These are phyloP conservation scores for Cladosporium oxysporum DNA, from an alignment of 2,329 filamentous ascomycete species.

Conservation along the genomic window DNA sequence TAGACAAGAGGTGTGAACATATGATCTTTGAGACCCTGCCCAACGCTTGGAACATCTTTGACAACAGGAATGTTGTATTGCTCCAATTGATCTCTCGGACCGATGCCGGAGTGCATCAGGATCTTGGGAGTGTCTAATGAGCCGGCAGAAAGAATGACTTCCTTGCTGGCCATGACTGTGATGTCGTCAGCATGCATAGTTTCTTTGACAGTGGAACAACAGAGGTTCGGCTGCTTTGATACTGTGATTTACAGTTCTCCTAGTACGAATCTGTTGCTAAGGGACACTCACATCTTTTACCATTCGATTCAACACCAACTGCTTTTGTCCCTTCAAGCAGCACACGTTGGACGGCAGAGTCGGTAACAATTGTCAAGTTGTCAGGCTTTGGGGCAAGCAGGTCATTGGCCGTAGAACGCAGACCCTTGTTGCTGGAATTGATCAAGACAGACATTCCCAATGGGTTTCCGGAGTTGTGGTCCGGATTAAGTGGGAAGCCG, in stretches of 20 bases:
- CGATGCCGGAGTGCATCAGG: conserved; percentile 69
- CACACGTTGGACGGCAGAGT: conserved; percentile 51
- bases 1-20: conserved; percentile 17
- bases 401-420: conserved; percentile 54
- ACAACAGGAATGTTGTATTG: conserved; percentile 9
- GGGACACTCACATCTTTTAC: neutral
- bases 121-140: conserved; percentile 70
- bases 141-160: conserved; percentile 70
- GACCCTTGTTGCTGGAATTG: conserved; percentile 53
- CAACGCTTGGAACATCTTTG: conserved; percentile 6
- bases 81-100: conserved; percentile 54
- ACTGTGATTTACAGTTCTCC: neutral
- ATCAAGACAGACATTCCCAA: conserved; percentile 57
- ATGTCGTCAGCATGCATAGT: neutral
- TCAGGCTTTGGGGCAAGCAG: conserved; percentile 46
- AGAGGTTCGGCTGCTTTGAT: neutral
- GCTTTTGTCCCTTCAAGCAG: conserved; percentile 50
- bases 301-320: conserved; percentile 46
- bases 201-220: neutral
- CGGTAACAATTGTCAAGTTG: conserved; percentile 57
- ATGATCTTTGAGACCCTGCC: conserved; percentile 15
- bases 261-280: neutral
- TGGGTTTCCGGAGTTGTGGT: conserved; percentile 61
- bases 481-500: conserved; percentile 54
- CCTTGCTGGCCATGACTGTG: conserved; percentile 29